Evolutionary conservation across 129 eudicot genomes (phyloP).

Genomic region (Erigeron canadensis): DNA sequence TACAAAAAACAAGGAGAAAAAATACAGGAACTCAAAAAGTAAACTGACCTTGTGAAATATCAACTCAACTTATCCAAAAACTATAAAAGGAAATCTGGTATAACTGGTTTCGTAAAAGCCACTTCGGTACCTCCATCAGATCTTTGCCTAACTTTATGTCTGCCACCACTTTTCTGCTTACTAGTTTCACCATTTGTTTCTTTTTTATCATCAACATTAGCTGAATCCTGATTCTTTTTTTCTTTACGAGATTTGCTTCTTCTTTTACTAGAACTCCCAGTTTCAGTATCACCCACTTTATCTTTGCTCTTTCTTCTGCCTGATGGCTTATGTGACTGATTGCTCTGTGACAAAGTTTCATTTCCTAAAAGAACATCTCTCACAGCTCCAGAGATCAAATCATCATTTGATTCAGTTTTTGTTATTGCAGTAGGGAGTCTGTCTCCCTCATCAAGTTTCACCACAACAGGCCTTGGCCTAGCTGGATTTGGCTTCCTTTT

Average conservation of each 20-base stretch:
- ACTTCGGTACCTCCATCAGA: conserved; percentile 38
- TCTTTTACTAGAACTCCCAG: conserved; percentile 42
- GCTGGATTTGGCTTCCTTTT: conserved; percentile 58
- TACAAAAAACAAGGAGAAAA: conserved; percentile 15
- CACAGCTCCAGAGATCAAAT: conserved; percentile 76
- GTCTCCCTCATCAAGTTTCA: conserved; percentile 78
- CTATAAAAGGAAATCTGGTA: conserved; percentile 91
- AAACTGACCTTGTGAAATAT: conserved; percentile 30
- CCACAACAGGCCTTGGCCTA: conserved; percentile 87
- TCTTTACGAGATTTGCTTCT: conserved; percentile 65
- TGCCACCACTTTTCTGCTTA: conserved; percentile 57
- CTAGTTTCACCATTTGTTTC: conserved; percentile 47
- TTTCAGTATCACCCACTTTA: conserved; percentile 39
- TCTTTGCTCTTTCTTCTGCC: conserved; percentile 46
- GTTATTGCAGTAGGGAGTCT: conserved; percentile 25
- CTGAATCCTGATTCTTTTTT: conserved; percentile 43
- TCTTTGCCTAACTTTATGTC: conserved; percentile 55
- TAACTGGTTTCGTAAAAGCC: conserved; percentile 57
- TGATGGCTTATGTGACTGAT: conserved; percentile 33
- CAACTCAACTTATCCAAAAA: conserved; percentile 18
- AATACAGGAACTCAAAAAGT: conserved; percentile 16
- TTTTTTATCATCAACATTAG: conserved; percentile 27
- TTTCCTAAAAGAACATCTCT: conserved; percentile 72
- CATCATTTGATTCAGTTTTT: conserved; percentile 44
- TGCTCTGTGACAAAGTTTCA: conserved; percentile 46